phyloP scores from a whole-genome alignment of 2,329 filamentous ascomycete genomes.

The Arachnomyces sp. region DNA sequence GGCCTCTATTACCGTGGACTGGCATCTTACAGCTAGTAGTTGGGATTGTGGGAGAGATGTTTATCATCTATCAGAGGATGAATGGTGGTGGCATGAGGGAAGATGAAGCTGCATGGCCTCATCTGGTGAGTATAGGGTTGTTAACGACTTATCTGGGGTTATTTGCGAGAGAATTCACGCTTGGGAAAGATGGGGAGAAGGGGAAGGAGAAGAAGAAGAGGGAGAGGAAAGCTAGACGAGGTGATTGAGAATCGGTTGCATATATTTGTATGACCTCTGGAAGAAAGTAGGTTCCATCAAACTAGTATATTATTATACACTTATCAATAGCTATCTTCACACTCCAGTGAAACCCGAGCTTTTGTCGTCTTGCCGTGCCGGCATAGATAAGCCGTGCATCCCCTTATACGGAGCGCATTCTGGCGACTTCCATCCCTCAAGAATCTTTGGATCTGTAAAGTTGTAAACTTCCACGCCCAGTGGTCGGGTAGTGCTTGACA shows the following conservation, averaged over 20 bases:
- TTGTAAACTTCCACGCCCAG: constrained; percentile 67
- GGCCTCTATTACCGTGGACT: constrained; percentile 15
- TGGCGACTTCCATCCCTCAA: constrained; percentile 58
- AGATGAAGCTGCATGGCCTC: constrained; percentile 1
- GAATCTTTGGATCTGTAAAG: constrained; percentile 46
- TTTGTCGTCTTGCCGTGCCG: constrained; percentile 24
- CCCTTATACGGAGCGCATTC: constrained; percentile 56
- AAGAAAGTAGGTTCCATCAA: too few relatives aligned
- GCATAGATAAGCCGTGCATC: constrained; percentile 56
- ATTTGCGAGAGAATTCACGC: constrained; percentile 2
- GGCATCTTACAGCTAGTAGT: constrained; percentile 15
- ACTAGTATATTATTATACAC: too few relatives aligned
- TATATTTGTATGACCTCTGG: too few relatives aligned
- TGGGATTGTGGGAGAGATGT: constrained; percentile 14
- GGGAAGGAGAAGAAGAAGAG: too few relatives aligned
- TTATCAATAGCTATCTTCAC: constrained; percentile 6
- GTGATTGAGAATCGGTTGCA: too few relatives aligned
- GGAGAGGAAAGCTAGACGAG: too few relatives aligned
- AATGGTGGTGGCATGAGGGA: too few relatives aligned
- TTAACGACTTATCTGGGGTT: constrained; percentile 2
- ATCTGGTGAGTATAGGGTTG: background rate
- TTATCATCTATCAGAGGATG: background rate
- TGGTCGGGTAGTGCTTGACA: constrained; percentile 63
- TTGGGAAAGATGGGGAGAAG: constrained; percentile 21
- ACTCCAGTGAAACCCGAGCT: constrained; percentile 19